These are phyloP conservation scores for Penicillium glabrum DNA, from an alignment of 2,329 filamentous ascomycete species.

Conservation along the genomic window DNA sequence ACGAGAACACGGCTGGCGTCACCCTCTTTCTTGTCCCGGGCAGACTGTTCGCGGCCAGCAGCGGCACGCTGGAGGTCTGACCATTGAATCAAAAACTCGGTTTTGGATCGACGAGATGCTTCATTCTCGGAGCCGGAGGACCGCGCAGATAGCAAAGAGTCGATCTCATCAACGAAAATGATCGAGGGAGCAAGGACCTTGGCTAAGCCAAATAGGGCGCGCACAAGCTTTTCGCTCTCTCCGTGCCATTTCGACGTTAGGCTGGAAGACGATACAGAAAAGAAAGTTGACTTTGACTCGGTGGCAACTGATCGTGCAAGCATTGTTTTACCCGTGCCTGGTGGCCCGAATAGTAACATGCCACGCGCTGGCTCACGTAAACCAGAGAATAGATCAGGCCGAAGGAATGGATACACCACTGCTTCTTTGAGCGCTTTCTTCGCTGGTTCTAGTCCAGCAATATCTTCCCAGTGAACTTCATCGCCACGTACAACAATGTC, in stretches of 20 bases:
- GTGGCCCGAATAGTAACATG: constrained; percentile 94
- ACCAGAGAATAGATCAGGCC: constrained; percentile 94
- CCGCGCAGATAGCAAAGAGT: constrained; percentile 83
- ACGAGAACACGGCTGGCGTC: constrained; percentile 89
- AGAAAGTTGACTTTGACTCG: constrained; percentile 92
- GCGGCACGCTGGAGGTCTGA: constrained; percentile 89
- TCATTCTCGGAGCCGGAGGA: constrained; percentile 82
- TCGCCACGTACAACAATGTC: constrained; percentile 95
- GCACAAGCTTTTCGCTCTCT: constrained; percentile 93
- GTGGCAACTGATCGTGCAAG: constrained; percentile 90
- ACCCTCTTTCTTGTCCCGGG: constrained; percentile 66
- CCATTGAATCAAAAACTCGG: constrained; percentile 97
- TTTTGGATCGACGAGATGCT: constrained; percentile 90
- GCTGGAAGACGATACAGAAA: constrained; percentile 92
- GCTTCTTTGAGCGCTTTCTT: constrained; percentile 92
- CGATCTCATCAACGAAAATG: constrained; percentile 98
- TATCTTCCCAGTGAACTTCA: constrained; percentile 90
- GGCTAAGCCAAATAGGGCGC: constrained; percentile 86
- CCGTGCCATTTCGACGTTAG: constrained; percentile 95
- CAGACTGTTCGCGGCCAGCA: constrained; percentile 69
- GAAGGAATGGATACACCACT: constrained; percentile 93
- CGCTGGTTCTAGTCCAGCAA: constrained; percentile 84
- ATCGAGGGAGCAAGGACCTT: constrained; percentile 89
- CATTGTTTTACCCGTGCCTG: constrained; percentile 99
- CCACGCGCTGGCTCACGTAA: constrained; percentile 89